Conservation (phyloP, 768 basidiomycete species). For the Mrakia hoshinonis region DNA sequence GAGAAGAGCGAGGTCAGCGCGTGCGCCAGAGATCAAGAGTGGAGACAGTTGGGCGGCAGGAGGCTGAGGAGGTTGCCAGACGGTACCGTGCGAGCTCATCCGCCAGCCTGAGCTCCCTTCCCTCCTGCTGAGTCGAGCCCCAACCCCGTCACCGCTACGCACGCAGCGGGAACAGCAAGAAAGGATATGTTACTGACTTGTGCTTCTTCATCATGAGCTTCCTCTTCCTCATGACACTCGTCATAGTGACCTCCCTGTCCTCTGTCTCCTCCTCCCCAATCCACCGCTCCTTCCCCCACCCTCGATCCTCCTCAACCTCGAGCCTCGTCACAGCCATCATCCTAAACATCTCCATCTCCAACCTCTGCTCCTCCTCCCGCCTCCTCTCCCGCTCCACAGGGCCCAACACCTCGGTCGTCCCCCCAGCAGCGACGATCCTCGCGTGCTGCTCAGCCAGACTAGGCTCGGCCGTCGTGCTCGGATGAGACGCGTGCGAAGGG, state of each 20-base stretch:
- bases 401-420: neutral
- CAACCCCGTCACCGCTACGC: too few relatives aligned
- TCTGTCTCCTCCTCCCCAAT: neutral
- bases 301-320: neutral
- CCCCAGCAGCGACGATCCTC: neutral
- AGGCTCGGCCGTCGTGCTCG: neutral
- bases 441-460: conserved; percentile 1
- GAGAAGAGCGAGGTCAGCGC: neutral
- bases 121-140: too few relatives aligned
- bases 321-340: neutral
- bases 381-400: neutral
- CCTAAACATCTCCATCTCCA: conserved; percentile 10
- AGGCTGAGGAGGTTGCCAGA: too few relatives aligned
- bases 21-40: neutral
- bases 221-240: neutral
- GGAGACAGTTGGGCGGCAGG: neutral
- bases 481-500: neutral
- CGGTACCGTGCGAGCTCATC: too few relatives aligned
- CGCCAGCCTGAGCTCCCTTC: too few relatives aligned
- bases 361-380: neutral
- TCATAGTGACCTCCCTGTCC: neutral
- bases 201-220: conserved; percentile 7
- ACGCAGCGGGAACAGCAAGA: too few relatives aligned
- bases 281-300: neutral
- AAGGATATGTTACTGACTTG: neutral